Percentiles rank a stretch among this genome's conserved stretches.
phyloP scores from a whole-genome alignment of 192 early-diverging fungal species.

The Podochytrium sp. region DNA sequence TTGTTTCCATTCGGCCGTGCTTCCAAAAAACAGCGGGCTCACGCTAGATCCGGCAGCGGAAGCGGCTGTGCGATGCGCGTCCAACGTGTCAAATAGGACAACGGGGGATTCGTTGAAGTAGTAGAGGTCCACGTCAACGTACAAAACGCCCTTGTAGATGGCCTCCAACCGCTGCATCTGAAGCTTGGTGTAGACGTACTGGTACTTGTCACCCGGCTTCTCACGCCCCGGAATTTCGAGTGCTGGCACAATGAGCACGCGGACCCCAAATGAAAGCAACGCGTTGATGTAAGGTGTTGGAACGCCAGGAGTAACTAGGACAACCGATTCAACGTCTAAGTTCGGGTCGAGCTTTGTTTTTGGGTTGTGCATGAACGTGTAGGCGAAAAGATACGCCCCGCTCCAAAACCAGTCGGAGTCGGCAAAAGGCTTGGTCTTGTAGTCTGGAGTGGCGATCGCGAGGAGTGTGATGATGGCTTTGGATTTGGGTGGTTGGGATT shows the following conservation, averaged over 20 bases:
- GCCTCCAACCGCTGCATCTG: slow-evolving; percentile 5
- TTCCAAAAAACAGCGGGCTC: slow-evolving; percentile 1
- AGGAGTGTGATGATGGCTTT: slow-evolving; percentile 10
- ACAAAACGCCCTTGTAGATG: not conserved
- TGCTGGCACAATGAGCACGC: slow-evolving; percentile 2
- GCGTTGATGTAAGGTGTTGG: not conserved
- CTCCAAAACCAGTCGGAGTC: slow-evolving; percentile 11
- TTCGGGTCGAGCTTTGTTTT: not conserved
- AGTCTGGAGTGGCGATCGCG: not conserved
- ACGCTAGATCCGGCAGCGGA: not conserved
- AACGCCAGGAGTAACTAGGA: not conserved
- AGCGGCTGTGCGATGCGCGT: not conserved
- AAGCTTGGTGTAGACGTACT: slow-evolving; percentile 7
- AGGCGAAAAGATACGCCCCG: not conserved
- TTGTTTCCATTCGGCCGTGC: slow-evolving; percentile 1
- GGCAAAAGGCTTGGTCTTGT: not conserved
- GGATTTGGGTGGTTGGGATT: not conserved
- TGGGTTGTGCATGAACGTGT: slow-evolving; percentile 1
- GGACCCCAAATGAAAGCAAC: not conserved
- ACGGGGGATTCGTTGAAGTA: not conserved
- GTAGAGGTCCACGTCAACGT: not conserved
- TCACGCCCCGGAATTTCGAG: slow-evolving; percentile 3
- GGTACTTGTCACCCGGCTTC: slow-evolving; percentile 19
- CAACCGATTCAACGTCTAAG: slow-evolving; percentile 3
- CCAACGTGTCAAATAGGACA: not conserved